Conservation (phyloP, 2,329 filamentous ascomycete species). For the Leptographium radiaticola region DNA sequence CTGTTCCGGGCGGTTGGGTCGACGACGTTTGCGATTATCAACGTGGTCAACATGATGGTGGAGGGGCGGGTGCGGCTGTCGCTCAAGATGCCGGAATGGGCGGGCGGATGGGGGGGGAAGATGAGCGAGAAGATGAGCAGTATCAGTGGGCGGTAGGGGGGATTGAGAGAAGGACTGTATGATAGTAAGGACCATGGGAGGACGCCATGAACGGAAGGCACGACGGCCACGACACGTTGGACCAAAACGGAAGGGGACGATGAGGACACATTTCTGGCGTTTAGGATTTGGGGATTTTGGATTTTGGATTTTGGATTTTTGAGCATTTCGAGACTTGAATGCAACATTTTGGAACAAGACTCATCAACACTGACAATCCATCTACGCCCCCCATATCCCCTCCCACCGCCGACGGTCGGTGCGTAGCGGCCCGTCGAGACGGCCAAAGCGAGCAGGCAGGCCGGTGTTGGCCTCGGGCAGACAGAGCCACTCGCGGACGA, state of each 20-base stretch:
- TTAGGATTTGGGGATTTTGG: not conserved
- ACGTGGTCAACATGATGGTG: constrained; percentile 69
- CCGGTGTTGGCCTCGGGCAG: constrained; percentile 63
- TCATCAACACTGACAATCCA: not conserved
- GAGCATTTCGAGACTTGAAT: too few relatives aligned
- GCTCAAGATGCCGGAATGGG: constrained; percentile 40
- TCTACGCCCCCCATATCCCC: constrained; percentile 43
- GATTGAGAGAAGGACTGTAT: not conserved
- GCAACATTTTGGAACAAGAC: too few relatives aligned
- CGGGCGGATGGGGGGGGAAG: constrained; percentile 27
- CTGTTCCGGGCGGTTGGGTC: constrained; percentile 78
- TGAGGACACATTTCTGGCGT: not conserved
- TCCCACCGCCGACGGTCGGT: constrained; percentile 46
- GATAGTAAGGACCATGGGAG: not conserved
- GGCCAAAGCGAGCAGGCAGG: constrained; percentile 48
- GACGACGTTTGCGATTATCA: constrained; percentile 71
- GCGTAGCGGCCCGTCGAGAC: constrained; percentile 47
- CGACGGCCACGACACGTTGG: not conserved
- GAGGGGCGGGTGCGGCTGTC: constrained; percentile 63
- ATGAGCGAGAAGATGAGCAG: constrained; percentile 36
- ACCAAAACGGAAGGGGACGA: not conserved
- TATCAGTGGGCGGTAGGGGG: constrained; percentile 24
- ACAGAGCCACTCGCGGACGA: constrained; percentile 74
- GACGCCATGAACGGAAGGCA: too few relatives aligned
- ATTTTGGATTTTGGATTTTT: not conserved